These are phyloP conservation scores for Heritiera fomes DNA, from an alignment of 345 rosid species.

Conservation along the genomic window DNA sequence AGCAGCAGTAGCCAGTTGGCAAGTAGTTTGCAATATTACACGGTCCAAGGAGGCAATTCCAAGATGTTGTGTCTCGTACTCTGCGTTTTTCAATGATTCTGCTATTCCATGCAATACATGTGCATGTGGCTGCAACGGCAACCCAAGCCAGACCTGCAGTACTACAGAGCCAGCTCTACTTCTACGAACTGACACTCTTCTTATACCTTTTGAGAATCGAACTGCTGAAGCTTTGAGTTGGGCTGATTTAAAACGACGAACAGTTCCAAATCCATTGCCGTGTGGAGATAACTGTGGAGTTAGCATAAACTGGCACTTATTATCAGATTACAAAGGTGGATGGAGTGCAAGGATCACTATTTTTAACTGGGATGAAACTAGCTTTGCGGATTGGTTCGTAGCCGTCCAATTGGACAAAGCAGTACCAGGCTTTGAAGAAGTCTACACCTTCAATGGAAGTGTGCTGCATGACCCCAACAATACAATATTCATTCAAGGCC, in stretches of 20 bases:
- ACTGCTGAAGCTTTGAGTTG: constrained; percentile 60
- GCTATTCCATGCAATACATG: constrained; percentile 83
- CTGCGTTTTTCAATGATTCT: constrained; percentile 88
- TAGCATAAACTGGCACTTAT: constrained; percentile 88
- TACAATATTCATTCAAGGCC: constrained; percentile 78
- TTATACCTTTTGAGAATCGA: constrained; percentile 84
- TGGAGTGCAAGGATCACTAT: constrained; percentile 88
- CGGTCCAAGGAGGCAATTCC: constrained; percentile 63
- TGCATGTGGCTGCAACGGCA: constrained; percentile 82
- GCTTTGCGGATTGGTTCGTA: constrained; percentile 83
- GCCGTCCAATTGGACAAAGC: constrained; percentile 70
- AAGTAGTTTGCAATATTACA: constrained; percentile 93
- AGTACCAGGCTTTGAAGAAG: constrained; percentile 71
- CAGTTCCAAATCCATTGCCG: constrained; percentile 78
- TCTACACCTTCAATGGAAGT: constrained; percentile 77
- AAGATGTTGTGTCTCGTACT: constrained; percentile 87
- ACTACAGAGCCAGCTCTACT: constrained; percentile 65
- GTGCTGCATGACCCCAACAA: constrained; percentile 43
- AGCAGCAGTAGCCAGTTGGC: constrained; percentile 92
- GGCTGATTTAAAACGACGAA: constrained; percentile 56
- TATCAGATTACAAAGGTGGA: constrained; percentile 74
- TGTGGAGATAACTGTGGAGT: constrained; percentile 97
- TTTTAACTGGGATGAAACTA: constrained; percentile 86
- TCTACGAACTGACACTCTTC: constrained; percentile 72
- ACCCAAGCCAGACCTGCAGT: constrained; percentile 63